Base-by-base conservation (phyloP, 2,329 filamentous ascomycete genomes). In the Pseudogymnoascus sp. region DNA sequence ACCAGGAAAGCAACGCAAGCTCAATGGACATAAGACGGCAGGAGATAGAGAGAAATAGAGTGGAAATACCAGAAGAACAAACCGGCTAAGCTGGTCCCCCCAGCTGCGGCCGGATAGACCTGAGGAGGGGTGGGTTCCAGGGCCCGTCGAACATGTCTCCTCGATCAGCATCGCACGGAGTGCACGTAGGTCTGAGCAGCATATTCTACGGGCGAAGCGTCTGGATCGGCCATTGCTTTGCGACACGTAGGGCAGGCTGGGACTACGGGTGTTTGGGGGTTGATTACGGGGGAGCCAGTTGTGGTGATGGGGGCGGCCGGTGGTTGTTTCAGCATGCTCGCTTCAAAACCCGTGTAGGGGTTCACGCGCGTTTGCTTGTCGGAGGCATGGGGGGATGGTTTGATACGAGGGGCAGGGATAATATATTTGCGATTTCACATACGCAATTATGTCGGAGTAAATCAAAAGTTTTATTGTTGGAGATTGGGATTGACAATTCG, bases 1-100 rank as follows among this genome's bases (percentile, higher is more conserved):
- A 60, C 31, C 23, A 63, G 23, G 35, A 28, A 38, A 59, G 23
- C 21, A 33, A 60, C 23, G 61, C 59, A 38, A 61, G 50, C 44
- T 63, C 47, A 26, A 63, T 60, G 35, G 26, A 63, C 19, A 36
- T 31, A 63, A 11, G 50, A 50, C 17, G 62, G 50, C 13, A 62
- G 26, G 23, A 17, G 28, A 63, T 19, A 40, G 40, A 63, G 50
- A 63, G 50, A n/a, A 17, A 61, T 31, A 11, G 59, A 10, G 28
- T 28, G 31, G 50, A 63, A 60, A 35, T 31, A 33, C 15, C 31
- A 61, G 50, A 28, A 19, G 26, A 33, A 13, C 47, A 57, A 57
- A 57, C 47, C 26, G 47, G 26, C 26, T 33, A 33, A 17, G 26
- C 47, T 19, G 47, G 47, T 17, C 26, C 26, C n/a, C n/a, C 26